Base-by-base conservation (phyloP, 352 stramenopile species). In the Salisapilia sapeloensis region DNA sequence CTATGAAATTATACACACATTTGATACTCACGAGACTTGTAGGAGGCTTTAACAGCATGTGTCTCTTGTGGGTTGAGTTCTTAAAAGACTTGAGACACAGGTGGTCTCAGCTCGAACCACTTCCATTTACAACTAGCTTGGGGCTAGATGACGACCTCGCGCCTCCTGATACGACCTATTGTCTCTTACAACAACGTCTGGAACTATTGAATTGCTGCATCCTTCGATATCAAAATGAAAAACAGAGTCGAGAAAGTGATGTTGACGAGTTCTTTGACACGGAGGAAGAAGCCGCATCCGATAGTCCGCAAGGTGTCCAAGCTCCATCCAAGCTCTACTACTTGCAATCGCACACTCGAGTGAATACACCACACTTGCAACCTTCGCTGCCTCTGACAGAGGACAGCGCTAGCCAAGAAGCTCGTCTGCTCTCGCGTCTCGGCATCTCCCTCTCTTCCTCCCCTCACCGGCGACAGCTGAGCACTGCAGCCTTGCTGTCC, bases 211-310 rank as follows among this genome's bases (percentile, higher is more conserved):
- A 89, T 33, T 70, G 53, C 24, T 89, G 72, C 12, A 83, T 89
- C 40, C 38, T 80, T 8, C 60, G 64, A 50, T 71, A 52, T n/a
- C n/a, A n/a, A n/a, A n/a, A n/a, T n/a, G n/a, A n/a, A n/a, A n/a
- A n/a, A n/a, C n/a, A n/a, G n/a, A n/a, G n/a, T n/a, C n/a, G n/a
- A n/a, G n/a, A n/a, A n/a, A n/a, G n/a, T n/a, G n/a, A n/a, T 19
- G 72, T 84, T n/a, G 67, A 87, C 22, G 72, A 87, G 33, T 87
- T 83, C 41, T 87, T 82, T 39, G 72, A 87, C 31, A 75, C 65
- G 7, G 49, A 84, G 7, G 62, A 87, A n/a, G n/a, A n/a, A n/a
- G n/a, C n/a, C n/a, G 31, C 48, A 78, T 18, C 43, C 66, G 4
- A 53, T 59, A 15, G 1, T 17, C 23, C 12, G 10, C 35, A 12